Evolutionary conservation across 441 rosid species (phyloP).

Genomic region (Cnidoscolus chayamansa): DNA sequence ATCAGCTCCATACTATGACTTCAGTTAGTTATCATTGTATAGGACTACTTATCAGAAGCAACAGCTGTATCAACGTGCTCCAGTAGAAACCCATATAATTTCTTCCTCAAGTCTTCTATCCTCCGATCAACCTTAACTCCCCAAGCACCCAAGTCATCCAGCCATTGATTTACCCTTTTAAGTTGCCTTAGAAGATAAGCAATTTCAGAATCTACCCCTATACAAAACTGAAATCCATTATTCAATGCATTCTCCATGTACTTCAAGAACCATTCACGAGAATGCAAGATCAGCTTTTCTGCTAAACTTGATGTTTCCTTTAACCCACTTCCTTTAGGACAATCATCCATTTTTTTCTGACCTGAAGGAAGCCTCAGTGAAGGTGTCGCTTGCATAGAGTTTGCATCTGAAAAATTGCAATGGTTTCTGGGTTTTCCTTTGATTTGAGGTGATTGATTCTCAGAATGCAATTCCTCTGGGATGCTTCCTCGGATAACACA

Average conservation of each 20-base stretch:
- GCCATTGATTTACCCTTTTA: constrained; percentile 42
- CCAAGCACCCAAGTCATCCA: constrained; percentile 30
- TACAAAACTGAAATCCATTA: constrained; percentile 25
- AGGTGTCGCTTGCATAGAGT: constrained; percentile 12
- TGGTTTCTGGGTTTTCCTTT: constrained; percentile 25
- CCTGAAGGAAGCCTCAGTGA: constrained; percentile 17
- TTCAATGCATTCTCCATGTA: constrained; percentile 43
- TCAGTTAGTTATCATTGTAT: constrained; percentile 8
- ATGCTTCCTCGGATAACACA: constrained; percentile 30
- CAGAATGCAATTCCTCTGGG: constrained; percentile 20
- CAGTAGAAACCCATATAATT: constrained; percentile 39
- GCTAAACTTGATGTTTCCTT: constrained; percentile 37
- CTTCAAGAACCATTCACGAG: constrained; percentile 45
- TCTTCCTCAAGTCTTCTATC: constrained; percentile 41
- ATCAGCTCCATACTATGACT: neutral
- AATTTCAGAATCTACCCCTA: constrained; percentile 31
- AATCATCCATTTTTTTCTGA: constrained; percentile 15
- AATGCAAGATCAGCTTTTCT: constrained; percentile 39
- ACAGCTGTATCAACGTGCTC: constrained; percentile 33
- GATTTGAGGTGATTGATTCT: constrained; percentile 23
- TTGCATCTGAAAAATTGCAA: constrained; percentile 16
- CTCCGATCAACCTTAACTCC: constrained; percentile 27
- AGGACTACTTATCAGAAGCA: constrained; percentile 15
- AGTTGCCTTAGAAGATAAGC: constrained; percentile 34
- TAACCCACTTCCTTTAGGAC: constrained; percentile 26